Evolutionary conservation across 306 rosid genomes (phyloP).

Genomic region (Gastrolobium villosum): DNA sequence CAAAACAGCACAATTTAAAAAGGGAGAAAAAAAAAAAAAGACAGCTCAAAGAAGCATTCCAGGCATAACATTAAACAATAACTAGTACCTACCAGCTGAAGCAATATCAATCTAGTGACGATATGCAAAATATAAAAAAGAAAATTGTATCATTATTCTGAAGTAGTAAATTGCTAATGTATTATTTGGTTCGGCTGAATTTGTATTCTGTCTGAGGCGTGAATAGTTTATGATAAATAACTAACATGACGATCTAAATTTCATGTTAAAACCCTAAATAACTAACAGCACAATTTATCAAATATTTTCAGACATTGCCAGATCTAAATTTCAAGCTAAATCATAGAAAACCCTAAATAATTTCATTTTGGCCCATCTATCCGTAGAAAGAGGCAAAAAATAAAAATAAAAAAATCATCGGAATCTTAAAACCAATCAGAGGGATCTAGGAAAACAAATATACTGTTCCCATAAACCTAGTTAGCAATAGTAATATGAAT

Average conservation of each 20-base stretch:
- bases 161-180: background rate
- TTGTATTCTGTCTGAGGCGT: background rate
- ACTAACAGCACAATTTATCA: background rate
- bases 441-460: background rate
- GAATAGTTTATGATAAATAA: background rate
- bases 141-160: background rate
- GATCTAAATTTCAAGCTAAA: background rate
- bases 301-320: background rate
- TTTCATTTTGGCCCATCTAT: no score
- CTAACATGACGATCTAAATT: background rate
- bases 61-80: conserved; percentile 27
- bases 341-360: conserved; percentile 7
- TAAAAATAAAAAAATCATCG: background rate
- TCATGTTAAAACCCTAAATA: no score
- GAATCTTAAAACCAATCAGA: conserved; percentile 11
- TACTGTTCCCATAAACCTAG: background rate
- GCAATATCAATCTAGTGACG: background rate
- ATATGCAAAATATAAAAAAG: background rate
- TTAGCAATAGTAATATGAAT: background rate
- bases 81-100: background rate
- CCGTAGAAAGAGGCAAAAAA: background rate
- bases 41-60: background rate
- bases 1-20: background rate
- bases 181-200: background rate
- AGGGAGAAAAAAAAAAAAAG: background rate